Evolutionary conservation across 2,329 filamentous ascomycete genomes (phyloP).

Genomic region (Cladobotryum protrusum): DNA sequence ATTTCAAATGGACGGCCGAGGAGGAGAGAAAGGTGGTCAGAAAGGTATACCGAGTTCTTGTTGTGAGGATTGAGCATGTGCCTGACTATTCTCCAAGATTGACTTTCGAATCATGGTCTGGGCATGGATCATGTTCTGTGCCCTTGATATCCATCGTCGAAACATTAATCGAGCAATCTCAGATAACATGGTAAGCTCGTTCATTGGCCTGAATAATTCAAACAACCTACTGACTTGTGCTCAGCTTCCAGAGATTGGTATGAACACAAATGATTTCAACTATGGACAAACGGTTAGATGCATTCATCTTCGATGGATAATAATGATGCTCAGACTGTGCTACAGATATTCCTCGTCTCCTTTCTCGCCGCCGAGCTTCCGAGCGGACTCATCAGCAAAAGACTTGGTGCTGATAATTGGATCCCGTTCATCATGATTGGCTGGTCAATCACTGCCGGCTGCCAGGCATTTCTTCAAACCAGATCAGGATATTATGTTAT

Average conservation of each 20-base stretch:
- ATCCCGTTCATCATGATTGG: conserved; percentile 40
- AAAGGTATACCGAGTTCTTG: conserved; percentile 34
- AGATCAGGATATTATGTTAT: conserved; percentile 26
- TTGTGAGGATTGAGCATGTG: conserved; percentile 40
- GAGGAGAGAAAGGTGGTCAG: conserved; percentile 51
- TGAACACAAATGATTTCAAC: conserved; percentile 38
- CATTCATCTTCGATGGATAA: neutral
- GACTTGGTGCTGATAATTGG: conserved; percentile 43
- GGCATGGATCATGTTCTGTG: conserved; percentile 49
- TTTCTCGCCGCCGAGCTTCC: conserved; percentile 50
- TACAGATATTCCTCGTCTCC: conserved; percentile 38
- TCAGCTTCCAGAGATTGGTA: conserved; percentile 37
- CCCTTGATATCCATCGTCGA: conserved; percentile 37
- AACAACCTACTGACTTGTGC: neutral
- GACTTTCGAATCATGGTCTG: conserved; percentile 28
- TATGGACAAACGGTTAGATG: conserved; percentile 35
- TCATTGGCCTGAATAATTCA: neutral
- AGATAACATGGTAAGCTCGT: conserved; percentile 31
- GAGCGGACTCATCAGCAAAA: conserved; percentile 46
- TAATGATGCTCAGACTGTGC: neutral
- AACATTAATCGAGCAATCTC: conserved; percentile 30
- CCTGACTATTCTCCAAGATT: conserved; percentile 19
- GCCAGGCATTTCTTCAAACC: conserved; percentile 25
- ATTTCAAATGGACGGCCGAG: conserved; percentile 47
- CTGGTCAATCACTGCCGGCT: conserved; percentile 30